Conservation (phyloP, 2,329 filamentous ascomycete genomes). For the Magnaporthiopsis incrustans region DNA sequence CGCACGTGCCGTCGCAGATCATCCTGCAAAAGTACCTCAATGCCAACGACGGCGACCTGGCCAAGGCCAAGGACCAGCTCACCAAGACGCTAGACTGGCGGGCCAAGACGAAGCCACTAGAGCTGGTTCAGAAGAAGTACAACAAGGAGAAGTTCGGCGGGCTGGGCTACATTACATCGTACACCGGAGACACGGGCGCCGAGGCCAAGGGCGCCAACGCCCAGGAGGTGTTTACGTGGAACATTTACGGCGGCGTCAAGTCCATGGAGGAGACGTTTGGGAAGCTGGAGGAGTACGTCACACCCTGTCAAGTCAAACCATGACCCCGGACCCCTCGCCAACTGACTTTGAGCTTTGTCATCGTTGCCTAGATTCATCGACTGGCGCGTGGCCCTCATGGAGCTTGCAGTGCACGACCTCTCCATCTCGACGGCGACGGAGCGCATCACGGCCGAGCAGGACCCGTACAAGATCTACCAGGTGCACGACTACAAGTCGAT, state of each 20-base stretch:
- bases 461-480: constrained; percentile 86
- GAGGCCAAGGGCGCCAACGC: constrained; percentile 25
- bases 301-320: not conserved
- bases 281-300: constrained; percentile 67
- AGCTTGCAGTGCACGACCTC: constrained; percentile 70
- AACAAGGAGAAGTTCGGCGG: constrained; percentile 63
- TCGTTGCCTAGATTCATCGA: constrained; percentile 60
- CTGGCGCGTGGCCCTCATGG: constrained; percentile 89
- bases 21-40: constrained; percentile 90
- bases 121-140: constrained; percentile 57
- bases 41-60: constrained; percentile 71
- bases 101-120: constrained; percentile 63
- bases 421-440: constrained; percentile 59
- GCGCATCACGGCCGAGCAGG: constrained; percentile 64
- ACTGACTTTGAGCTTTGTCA: not conserved
- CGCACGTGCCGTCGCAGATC: constrained; percentile 68
- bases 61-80: constrained; percentile 70
- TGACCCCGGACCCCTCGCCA: not conserved
- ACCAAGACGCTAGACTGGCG: constrained; percentile 75
- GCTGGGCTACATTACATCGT: constrained; percentile 73
- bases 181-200: constrained; percentile 35
- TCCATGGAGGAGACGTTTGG: constrained; percentile 75
- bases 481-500: constrained; percentile 89
- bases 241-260: constrained; percentile 85
- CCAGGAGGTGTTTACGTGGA: constrained; percentile 75